Conservation (phyloP, 257 asterid genomes). For the Solanum pennellii region DNA sequence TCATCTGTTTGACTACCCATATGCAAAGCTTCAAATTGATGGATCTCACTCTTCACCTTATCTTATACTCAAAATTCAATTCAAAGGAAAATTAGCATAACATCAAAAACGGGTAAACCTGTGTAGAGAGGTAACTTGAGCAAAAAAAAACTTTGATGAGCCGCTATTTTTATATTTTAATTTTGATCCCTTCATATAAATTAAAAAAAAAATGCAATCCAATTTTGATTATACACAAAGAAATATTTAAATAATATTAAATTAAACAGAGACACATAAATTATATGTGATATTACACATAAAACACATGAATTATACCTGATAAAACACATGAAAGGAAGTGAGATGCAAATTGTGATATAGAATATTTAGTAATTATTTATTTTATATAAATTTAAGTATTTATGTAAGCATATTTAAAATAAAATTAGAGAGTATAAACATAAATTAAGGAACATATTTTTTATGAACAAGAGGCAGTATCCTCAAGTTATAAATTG, state of each 20-base stretch:
- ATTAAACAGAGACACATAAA: not conserved
- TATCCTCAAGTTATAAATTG: too few relatives aligned
- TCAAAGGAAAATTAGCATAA: not conserved
- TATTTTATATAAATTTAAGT: too few relatives aligned
- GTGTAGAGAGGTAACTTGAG: not conserved
- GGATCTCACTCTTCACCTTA: not conserved
- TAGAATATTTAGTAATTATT: not conserved
- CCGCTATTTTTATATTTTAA: not conserved
- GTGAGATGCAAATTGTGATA: not conserved
- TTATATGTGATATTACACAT: not conserved
- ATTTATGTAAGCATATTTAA: too few relatives aligned
- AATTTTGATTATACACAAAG: not conserved
- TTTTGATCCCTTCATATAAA: not conserved
- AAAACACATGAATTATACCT: too few relatives aligned
- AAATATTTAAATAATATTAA: not conserved
- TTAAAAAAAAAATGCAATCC: too few relatives aligned
- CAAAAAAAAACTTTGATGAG: not conserved
- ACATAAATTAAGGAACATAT: too few relatives aligned
- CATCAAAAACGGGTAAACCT: not conserved
- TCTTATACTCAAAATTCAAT: not conserved
- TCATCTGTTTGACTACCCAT: slow-evolving; percentile 64
- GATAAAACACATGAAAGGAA: not conserved
- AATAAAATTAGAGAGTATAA: too few relatives aligned
- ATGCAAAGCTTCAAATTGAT: not conserved
- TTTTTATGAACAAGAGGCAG: too few relatives aligned